A percentile compares a stretch with the other conserved stretches of the same genome.
Conservation (phyloP, 805 yeast genomes). For the Metschnikowia santaceciliae region DNA sequence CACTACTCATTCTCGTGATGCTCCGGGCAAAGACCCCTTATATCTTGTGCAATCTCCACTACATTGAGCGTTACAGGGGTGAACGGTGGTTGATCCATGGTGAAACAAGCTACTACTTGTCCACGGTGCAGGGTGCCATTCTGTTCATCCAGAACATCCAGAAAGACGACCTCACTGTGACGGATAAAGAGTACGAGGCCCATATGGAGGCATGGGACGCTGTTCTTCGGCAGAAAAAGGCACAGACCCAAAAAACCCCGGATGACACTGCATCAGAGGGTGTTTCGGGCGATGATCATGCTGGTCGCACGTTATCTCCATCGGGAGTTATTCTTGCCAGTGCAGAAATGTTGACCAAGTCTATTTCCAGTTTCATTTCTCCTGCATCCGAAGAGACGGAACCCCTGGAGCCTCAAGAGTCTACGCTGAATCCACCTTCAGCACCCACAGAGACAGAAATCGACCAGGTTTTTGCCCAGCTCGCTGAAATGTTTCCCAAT, state of each 20-base stretch:
- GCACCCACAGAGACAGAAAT: background rate
- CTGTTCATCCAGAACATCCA: constrained; percentile 67
- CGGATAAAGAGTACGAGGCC: constrained; percentile 55
- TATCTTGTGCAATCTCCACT: constrained; percentile 74
- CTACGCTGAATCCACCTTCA: constrained; percentile 2
- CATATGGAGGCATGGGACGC: constrained; percentile 50
- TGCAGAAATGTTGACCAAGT: constrained; percentile 50
- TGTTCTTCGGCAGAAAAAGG: constrained; percentile 19
- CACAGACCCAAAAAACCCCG: background rate
- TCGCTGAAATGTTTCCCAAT: constrained; percentile 70
- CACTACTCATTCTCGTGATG: constrained; percentile 75
- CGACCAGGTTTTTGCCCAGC: constrained; percentile 38
- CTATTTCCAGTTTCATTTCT: constrained; percentile 40
- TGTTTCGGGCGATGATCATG: background rate
- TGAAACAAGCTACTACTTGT: constrained; percentile 86
- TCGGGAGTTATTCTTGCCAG: constrained; percentile 39
- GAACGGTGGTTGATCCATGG: constrained; percentile 70
- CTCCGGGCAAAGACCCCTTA: constrained; percentile 61
- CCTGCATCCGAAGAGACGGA: constrained; percentile 30
- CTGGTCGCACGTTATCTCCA: constrained; percentile 27
- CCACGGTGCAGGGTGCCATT: constrained; percentile 87
- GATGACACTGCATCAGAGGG: background rate
- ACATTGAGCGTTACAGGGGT: constrained; percentile 80
- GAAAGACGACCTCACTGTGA: constrained; percentile 54
- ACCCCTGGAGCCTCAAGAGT: background rate